Evolutionary conservation across 2,329 filamentous ascomycete genomes (phyloP).

Genomic region (Apiospora aurea): DNA sequence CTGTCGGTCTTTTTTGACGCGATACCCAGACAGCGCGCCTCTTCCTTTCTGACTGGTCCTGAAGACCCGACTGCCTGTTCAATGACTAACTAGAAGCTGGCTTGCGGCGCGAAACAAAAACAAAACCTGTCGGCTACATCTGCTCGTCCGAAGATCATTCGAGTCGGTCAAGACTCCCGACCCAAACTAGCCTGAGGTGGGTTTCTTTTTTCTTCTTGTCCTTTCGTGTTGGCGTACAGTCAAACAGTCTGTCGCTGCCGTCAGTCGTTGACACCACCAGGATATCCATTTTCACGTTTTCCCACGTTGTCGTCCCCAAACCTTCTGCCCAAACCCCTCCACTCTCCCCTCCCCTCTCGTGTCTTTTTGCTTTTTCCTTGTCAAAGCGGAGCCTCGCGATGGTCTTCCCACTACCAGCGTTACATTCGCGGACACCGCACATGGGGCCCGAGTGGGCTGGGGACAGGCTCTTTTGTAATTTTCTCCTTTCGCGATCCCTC

Average conservation of each 20-base stretch:
- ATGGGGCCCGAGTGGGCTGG: not conserved
- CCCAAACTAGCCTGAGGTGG: not conserved
- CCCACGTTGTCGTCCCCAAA: slow-evolving; percentile 12
- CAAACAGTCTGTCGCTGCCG: not conserved
- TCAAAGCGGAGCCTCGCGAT: slow-evolving; percentile 16
- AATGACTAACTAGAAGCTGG: not conserved
- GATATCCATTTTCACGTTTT: not conserved
- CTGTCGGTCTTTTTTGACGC: not conserved
- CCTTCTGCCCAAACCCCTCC: not conserved
- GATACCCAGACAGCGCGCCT: not conserved
- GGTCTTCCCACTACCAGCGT: not conserved
- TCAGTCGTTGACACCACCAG: not conserved
- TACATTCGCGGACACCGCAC: not conserved
- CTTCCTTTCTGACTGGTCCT: not conserved
- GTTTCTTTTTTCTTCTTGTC: not conserved
- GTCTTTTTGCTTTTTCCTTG: slow-evolving; percentile 7
- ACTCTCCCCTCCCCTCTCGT: slow-evolving; percentile 3
- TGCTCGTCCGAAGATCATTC: not conserved
- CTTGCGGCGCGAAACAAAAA: not conserved
- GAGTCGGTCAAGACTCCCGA: slow-evolving; percentile 4
- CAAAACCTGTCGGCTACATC: not conserved
- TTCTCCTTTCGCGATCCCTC: slow-evolving; percentile 14
- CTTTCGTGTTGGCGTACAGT: not conserved
- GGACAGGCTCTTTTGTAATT: not conserved
- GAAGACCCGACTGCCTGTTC: not conserved